Conservation (phyloP, 2,329 filamentous ascomycete genomes). For the Microdochium paspali region DNA sequence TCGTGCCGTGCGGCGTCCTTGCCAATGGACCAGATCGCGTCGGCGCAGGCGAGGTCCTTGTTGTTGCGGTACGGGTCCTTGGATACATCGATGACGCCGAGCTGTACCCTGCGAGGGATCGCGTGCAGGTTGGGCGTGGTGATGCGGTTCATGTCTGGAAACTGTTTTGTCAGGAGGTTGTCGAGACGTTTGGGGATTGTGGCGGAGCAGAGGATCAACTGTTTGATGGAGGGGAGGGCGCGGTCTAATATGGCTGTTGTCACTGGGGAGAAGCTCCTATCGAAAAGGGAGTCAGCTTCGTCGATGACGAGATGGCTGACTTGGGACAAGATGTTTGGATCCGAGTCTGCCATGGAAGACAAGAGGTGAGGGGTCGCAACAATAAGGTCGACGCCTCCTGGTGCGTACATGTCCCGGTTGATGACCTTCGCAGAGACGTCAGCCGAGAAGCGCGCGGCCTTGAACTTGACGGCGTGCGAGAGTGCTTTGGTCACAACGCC, state of each 20-base stretch:
- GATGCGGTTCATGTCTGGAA: slow-evolving; percentile 74
- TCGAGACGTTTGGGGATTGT: slow-evolving; percentile 90
- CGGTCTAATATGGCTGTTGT: slow-evolving; percentile 79
- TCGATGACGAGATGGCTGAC: slow-evolving; percentile 85
- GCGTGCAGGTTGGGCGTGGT: slow-evolving; percentile 95
- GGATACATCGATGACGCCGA: slow-evolving; percentile 85
- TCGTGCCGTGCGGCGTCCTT: slow-evolving; percentile 58
- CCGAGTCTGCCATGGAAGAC: slow-evolving; percentile 75
- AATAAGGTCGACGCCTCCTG: slow-evolving; percentile 73
- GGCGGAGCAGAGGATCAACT: slow-evolving; percentile 87
- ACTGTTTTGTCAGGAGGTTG: slow-evolving; percentile 69
- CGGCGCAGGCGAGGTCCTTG: slow-evolving; percentile 85
- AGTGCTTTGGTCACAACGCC: slow-evolving; percentile 71
- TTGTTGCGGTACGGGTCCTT: slow-evolving; percentile 91
- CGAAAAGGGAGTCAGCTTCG: slow-evolving; percentile 92
- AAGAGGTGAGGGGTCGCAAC: slow-evolving; percentile 85
- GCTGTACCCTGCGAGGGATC: slow-evolving; percentile 86
- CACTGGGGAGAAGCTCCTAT: slow-evolving; percentile 80
- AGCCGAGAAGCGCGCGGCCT: slow-evolving; percentile 73
- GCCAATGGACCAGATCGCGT: slow-evolving; percentile 89
- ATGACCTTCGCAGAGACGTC: slow-evolving; percentile 70
- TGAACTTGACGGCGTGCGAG: slow-evolving; percentile 80
- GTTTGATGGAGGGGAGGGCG: slow-evolving; percentile 68
- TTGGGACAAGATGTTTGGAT: slow-evolving; percentile 87
- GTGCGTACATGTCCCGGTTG: slow-evolving; percentile 72